Conservation (phyloP, 495 filamentous ascomycete species). For the Neurospora terricola region DNA sequence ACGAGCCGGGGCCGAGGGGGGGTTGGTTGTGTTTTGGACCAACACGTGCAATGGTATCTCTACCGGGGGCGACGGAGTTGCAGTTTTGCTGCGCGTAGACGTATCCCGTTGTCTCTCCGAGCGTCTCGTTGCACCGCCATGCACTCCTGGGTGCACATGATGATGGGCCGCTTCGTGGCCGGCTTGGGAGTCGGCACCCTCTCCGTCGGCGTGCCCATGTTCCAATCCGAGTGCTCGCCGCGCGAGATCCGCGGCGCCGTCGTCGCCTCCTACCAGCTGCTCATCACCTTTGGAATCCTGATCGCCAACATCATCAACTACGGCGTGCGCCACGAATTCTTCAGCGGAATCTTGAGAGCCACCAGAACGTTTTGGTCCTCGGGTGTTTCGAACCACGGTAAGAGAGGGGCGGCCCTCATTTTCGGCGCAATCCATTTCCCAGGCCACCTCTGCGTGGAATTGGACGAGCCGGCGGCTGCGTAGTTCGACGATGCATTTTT, state of each 20-base stretch:
- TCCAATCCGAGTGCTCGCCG: conserved; percentile 43
- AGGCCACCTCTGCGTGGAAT: conserved; percentile 76
- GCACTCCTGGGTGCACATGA: conserved; percentile 35
- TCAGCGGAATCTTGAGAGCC: conserved; percentile 16
- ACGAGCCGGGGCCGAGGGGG: no score
- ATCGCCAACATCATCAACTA: conserved; percentile 64
- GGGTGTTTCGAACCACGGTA: conserved; percentile 51
- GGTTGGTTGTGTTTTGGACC: no score
- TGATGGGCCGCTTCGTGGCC: conserved; percentile 45
- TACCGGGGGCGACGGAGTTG: no score
- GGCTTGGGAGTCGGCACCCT: conserved; percentile 58
- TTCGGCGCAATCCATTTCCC: conserved; percentile 81
- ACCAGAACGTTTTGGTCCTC: conserved; percentile 12
- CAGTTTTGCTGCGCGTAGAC: conserved; percentile 45
- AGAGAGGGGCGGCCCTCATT: conserved; percentile 82
- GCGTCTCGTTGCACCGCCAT: conserved; percentile 43
- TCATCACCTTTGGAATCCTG: conserved; percentile 70
- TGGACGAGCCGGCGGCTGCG: conserved; percentile 67
- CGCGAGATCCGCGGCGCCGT: conserved; percentile 52
- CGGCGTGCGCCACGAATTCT: conserved; percentile 46
- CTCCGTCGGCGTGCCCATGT: conserved; percentile 55
- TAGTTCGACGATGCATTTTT: conserved; percentile 70
- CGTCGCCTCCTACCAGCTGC: conserved; percentile 59
- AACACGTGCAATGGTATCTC: no score
- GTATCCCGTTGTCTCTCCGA: conserved; percentile 54